These are phyloP conservation scores for Calonectria ilicicola DNA, from an alignment of 2,329 filamentous ascomycete genomes.

Conservation along the genomic window DNA sequence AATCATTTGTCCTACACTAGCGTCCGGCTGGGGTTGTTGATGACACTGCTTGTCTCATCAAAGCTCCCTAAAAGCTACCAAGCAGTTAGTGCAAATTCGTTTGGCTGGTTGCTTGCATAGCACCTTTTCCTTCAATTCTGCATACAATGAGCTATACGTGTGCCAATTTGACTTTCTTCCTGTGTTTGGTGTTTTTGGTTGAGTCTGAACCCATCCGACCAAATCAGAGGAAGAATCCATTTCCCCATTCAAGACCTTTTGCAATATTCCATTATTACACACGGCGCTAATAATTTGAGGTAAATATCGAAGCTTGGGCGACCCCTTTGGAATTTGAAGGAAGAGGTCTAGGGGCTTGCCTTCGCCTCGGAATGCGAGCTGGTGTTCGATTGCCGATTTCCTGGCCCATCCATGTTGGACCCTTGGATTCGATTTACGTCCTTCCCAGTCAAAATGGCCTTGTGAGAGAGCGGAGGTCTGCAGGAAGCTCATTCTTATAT, in stretches of 20 bases:
- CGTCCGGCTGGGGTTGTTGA: neutral
- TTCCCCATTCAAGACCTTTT: neutral
- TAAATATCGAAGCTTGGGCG: neutral
- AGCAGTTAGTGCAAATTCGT: neutral
- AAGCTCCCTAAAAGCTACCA: neutral
- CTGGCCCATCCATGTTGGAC: neutral
- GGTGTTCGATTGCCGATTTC: neutral
- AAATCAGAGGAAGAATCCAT: neutral
- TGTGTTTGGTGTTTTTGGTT: neutral
- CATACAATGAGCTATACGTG: neutral
- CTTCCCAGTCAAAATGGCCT: neutral
- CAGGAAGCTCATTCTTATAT: neutral
- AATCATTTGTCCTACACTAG: neutral
- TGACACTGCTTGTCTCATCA: neutral
- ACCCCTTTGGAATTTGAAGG: conserved; percentile 1
- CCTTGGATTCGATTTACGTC: neutral
- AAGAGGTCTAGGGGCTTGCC: neutral
- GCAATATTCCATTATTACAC: neutral
- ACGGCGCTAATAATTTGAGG: neutral
- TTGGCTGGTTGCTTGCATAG: too few species aligned
- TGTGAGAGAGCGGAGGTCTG: neutral
- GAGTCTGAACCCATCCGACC: conserved; percentile 1
- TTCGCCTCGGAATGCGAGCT: neutral
- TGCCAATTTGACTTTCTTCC: neutral
- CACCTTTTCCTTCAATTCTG: neutral